A percentile compares a stretch with the other conserved stretches of the same genome.
These are phyloP conservation scores for Withania somnifera DNA, from an alignment of 305 asterid species.

Conservation along the genomic window DNA sequence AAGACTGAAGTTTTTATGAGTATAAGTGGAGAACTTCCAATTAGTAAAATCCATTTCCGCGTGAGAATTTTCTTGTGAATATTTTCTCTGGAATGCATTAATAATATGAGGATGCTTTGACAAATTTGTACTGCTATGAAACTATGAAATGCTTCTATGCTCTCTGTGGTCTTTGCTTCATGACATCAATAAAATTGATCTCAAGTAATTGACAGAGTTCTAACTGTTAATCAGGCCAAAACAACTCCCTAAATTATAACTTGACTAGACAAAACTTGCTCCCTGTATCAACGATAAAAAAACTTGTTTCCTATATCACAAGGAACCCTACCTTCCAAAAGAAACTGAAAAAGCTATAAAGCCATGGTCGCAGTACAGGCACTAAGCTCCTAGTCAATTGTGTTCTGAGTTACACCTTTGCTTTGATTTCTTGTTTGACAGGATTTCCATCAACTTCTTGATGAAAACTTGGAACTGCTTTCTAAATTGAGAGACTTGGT, in stretches of 20 bases:
- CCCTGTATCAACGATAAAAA: neutral
- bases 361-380: neutral
- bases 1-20: neutral
- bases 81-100: neutral
- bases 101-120: neutral
- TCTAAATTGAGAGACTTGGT: conserved; percentile 56
- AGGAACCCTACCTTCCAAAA: neutral
- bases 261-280: neutral
- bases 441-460: conserved; percentile 71
- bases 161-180: neutral
- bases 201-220: neutral
- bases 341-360: neutral
- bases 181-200: neutral
- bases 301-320: neutral
- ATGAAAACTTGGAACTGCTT: conserved; percentile 51
- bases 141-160: neutral
- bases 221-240: neutral
- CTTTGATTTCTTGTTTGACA: conserved; percentile 21
- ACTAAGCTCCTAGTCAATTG: neutral
- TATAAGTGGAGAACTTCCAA: neutral
- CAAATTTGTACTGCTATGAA: neutral
- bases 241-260: neutral
- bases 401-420: neutral
- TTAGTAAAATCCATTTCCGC: neutral
- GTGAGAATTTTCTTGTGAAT: neutral